Percentiles rank a stretch among this genome's conserved stretches.
These are phyloP conservation scores for Vigna radiata DNA, from an alignment of 306 rosid species.

Conservation along the genomic window DNA sequence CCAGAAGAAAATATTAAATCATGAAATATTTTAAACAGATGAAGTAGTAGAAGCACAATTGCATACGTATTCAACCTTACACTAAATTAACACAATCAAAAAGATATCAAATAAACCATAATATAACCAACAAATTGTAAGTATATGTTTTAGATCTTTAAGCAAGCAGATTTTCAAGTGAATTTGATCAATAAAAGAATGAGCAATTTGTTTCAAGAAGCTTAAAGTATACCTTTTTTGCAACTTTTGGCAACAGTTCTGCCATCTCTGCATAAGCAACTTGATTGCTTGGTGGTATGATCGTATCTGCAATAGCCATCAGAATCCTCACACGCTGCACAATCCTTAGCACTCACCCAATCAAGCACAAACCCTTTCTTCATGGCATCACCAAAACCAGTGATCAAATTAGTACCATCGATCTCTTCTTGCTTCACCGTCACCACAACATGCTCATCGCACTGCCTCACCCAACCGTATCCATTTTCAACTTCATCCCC, in stretches of 20 bases:
- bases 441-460: conserved; percentile 48
- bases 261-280: conserved; percentile 51
- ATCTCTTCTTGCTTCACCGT: conserved; percentile 38
- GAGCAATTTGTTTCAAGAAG: neutral
- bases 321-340: conserved; percentile 46
- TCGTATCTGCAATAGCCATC: conserved; percentile 42
- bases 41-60: neutral
- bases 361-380: conserved; percentile 53
- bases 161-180: neutral
- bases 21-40: neutral
- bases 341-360: conserved; percentile 38
- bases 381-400: conserved; percentile 50
- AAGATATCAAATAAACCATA: neutral
- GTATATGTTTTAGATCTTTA: neutral
- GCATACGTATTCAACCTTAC: neutral
- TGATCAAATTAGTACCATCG: conserved; percentile 6
- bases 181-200: neutral
- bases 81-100: neutral
- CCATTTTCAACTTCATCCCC: neutral
- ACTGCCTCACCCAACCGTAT: conserved; percentile 14
- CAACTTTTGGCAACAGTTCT: conserved; percentile 35
- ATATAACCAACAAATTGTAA: neutral
- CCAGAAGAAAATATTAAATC: neutral
- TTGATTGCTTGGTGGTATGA: neutral
- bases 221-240: conserved; percentile 46